These are phyloP conservation scores for Maudiozyma turicensis DNA, from an alignment of 805 yeast species.

Conservation along the genomic window DNA sequence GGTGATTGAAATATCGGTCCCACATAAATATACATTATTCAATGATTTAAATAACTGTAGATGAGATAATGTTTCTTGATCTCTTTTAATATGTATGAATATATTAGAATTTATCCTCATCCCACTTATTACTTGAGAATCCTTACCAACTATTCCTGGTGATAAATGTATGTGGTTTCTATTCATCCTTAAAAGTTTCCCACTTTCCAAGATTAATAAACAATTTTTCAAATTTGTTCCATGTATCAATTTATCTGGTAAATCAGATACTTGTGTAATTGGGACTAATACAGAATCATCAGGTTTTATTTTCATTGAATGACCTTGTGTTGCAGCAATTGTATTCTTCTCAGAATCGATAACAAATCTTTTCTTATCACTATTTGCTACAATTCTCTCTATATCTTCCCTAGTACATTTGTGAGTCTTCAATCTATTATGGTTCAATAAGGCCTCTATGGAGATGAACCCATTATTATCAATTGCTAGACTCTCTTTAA, in stretches of 20 bases:
- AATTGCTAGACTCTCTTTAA: conserved; percentile 52
- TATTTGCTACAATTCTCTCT: conserved; percentile 46
- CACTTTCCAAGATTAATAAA: conserved; percentile 36
- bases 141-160: conserved; percentile 37
- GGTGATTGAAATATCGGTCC: conserved; percentile 38
- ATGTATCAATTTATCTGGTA: conserved; percentile 56
- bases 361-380: conserved; percentile 65
- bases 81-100: conserved; percentile 52
- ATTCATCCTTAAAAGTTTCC: conserved; percentile 58
- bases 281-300: conserved; percentile 35
- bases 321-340: conserved; percentile 94
- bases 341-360: conserved; percentile 29
- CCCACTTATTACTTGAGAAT: conserved; percentile 55
- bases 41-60: conserved; percentile 45
- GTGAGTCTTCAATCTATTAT: conserved; percentile 48
- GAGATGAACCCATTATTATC: conserved; percentile 59
- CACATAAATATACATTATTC: conserved; percentile 66
- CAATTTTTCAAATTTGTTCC: conserved; percentile 58
- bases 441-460: conserved; percentile 42
- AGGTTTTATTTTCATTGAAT: conserved; percentile 44
- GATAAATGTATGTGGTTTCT: conserved; percentile 88
- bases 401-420: conserved; percentile 51
- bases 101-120: conserved; percentile 49
- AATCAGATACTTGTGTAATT: conserved; percentile 30
- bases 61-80: conserved; percentile 33